phyloP scores from a whole-genome alignment of 2,329 filamentous ascomycete genomes.

The Diaporthe aspalathi region DNA sequence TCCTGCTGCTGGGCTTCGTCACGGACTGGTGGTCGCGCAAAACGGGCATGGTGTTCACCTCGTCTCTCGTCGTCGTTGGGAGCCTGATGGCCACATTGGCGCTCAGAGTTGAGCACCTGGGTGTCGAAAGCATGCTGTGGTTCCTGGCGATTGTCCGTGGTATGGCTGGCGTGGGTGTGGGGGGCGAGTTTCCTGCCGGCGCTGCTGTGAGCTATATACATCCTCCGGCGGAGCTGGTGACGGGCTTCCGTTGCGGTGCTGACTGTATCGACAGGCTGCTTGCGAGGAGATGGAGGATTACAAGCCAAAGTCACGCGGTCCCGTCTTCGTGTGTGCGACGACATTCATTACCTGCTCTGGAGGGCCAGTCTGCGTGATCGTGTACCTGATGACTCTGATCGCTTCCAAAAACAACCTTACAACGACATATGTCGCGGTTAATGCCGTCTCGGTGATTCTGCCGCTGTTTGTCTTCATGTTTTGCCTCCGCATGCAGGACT shows the following conservation, averaged over 20 bases:
- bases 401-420: constrained; percentile 50
- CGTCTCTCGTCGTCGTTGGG: constrained; percentile 46
- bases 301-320: constrained; percentile 45
- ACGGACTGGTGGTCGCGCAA: constrained; percentile 49
- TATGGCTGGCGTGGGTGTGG: constrained; percentile 51
- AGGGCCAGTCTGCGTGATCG: constrained; percentile 49
- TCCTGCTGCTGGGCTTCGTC: constrained; percentile 47
- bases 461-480: constrained; percentile 48
- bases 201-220: constrained; percentile 43
- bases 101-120: constrained; percentile 46
- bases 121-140: constrained; percentile 50
- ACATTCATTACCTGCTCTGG: constrained; percentile 51
- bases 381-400: constrained; percentile 50
- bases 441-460: constrained; percentile 48
- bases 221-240: too few relatives aligned
- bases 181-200: constrained; percentile 52
- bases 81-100: constrained; percentile 51
- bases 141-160: constrained; percentile 51
- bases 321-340: constrained; percentile 50
- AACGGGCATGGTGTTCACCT: constrained; percentile 48
- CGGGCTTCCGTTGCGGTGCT: neutral
- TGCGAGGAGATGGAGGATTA: constrained; percentile 48
- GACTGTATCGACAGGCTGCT: constrained; percentile 40
- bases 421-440: constrained; percentile 45
- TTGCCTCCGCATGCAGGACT: constrained; percentile 50